phyloP scores from a whole-genome alignment of 148 eudicot species.

The Spergularia marina region DNA sequence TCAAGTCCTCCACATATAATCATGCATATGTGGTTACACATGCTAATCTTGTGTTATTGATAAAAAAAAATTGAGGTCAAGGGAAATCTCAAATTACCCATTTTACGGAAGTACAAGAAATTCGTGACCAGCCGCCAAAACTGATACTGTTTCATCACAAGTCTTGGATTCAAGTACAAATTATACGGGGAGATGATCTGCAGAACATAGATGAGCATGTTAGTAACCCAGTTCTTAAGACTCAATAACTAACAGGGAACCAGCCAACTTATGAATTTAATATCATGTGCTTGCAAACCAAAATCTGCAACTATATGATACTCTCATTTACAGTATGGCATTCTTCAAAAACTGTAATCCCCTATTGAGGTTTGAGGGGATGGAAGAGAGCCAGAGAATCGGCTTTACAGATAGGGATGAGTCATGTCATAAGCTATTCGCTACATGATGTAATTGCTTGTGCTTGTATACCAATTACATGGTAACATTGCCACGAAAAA shows the following conservation, averaged over 20 bases:
- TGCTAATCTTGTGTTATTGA: not conserved
- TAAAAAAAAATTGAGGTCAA: not conserved
- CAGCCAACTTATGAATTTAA: not conserved
- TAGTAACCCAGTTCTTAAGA: not conserved
- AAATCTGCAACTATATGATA: not conserved
- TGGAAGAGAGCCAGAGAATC: not conserved
- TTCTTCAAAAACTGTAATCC: not conserved
- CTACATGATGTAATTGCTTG: not conserved
- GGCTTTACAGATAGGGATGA: not conserved
- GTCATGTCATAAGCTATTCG: not conserved
- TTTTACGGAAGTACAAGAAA: slow-evolving; percentile 90
- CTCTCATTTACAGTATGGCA: not conserved
- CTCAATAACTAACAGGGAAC: not conserved
- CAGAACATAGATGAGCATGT: slow-evolving; percentile 22
- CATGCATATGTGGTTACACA: not conserved
- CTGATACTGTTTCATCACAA: slow-evolving; percentile 89
- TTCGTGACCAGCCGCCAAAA: slow-evolving; percentile 92
- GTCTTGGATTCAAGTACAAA: slow-evolving; percentile 80
- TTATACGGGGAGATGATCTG: slow-evolving; percentile 93
- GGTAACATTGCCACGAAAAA: not conserved
- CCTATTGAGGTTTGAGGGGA: not conserved
- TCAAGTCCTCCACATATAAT: not conserved
- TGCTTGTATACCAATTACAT: not conserved
- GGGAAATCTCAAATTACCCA: slow-evolving; percentile 54
- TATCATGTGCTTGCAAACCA: not conserved